A percentile compares a stretch with the other conserved stretches of the same genome.
These are phyloP conservation scores for Blastobotrys malaysiensis DNA, from an alignment of 1,139 yeast genomes.

Conservation along the genomic window DNA sequence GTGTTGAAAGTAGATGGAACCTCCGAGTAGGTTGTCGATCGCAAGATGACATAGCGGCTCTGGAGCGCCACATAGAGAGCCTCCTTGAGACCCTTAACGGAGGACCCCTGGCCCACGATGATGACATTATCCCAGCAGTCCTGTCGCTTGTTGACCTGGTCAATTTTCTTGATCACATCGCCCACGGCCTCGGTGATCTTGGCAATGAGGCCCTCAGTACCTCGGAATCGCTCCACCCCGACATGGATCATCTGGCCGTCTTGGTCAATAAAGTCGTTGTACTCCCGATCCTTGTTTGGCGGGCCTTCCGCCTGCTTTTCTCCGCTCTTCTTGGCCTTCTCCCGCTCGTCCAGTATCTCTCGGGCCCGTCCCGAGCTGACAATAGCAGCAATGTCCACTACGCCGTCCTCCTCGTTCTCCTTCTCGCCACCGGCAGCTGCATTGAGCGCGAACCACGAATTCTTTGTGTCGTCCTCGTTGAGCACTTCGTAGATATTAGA, in stretches of 20 bases:
- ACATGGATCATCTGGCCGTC: conserved; percentile 52
- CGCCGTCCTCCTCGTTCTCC: conserved; percentile 53
- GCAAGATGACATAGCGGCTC: conserved; percentile 50
- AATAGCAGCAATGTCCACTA: conserved; percentile 83
- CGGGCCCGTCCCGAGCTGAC: conserved; percentile 72
- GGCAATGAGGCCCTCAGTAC: conserved; percentile 55
- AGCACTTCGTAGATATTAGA: conserved; percentile 77
- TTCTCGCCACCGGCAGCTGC: conserved; percentile 29
- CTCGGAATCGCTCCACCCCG: conserved; percentile 86
- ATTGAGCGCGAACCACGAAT: conserved; percentile 54
- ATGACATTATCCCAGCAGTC: conserved; percentile 84
- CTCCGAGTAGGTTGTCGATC: conserved; percentile 35
- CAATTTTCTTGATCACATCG: conserved; percentile 48
- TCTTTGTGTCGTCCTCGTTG: conserved; percentile 51
- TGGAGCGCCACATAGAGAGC: conserved; percentile 57
- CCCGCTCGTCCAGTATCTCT: conserved; percentile 58
- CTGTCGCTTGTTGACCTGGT: conserved; percentile 68
- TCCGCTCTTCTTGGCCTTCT: conserved; percentile 40
- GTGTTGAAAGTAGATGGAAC: conserved; percentile 35
- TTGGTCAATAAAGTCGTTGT: conserved; percentile 59
- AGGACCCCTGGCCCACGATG: conserved; percentile 69
- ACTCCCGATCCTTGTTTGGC: conserved; percentile 41
- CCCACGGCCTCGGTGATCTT: conserved; percentile 52
- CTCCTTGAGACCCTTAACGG: conserved; percentile 71
- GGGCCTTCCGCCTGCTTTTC: conserved; percentile 36